phyloP scores from a whole-genome alignment of 2,329 filamentous ascomycete species.

The Biscogniauxia sp. region DNA sequence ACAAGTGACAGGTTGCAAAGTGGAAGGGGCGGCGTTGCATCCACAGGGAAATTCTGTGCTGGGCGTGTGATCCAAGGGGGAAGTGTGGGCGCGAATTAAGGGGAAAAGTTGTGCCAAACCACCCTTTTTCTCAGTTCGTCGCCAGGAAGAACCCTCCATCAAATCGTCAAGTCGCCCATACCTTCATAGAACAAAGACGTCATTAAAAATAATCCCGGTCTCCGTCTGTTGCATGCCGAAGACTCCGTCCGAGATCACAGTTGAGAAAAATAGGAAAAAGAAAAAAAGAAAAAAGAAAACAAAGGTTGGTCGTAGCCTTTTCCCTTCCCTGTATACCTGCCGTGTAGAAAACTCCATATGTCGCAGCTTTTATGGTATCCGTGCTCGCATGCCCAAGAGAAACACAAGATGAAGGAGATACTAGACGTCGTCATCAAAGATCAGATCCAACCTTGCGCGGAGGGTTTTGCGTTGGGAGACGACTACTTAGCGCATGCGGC shows the following conservation, averaged over 20 bases:
- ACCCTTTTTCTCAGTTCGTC: slow-evolving; percentile 23
- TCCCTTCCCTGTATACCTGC: slow-evolving; percentile 35
- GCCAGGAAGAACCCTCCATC: slow-evolving; percentile 20
- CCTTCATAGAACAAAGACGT: slow-evolving; percentile 19
- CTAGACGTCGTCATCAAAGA: slow-evolving; percentile 17
- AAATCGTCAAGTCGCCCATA: slow-evolving; percentile 19
- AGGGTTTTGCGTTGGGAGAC: slow-evolving; percentile 4
- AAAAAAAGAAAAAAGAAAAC: slow-evolving; percentile 22
- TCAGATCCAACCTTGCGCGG: slow-evolving; percentile 17
- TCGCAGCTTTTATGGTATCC: slow-evolving; percentile 31
- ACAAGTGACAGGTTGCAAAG: slow-evolving; percentile 34
- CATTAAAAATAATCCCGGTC: slow-evolving; percentile 19
- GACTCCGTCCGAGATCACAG: slow-evolving; percentile 24
- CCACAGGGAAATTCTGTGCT: slow-evolving; percentile 28
- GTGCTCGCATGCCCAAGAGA: slow-evolving; percentile 29
- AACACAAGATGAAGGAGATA: slow-evolving; percentile 25
- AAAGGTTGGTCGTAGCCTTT: slow-evolving; percentile 33
- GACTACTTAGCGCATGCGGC: slow-evolving; percentile 16
- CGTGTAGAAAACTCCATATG: slow-evolving; percentile 32
- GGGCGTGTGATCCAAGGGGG: slow-evolving; percentile 27
- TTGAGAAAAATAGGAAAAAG: slow-evolving; percentile 10
- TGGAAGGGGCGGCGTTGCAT: slow-evolving; percentile 29
- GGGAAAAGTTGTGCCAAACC: slow-evolving; percentile 19
- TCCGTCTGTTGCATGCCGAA: slow-evolving; percentile 18
- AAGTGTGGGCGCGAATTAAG: slow-evolving; percentile 11